These are phyloP conservation scores for Pichia sp. DNA, from an alignment of 1,139 yeast species.

Conservation along the genomic window DNA sequence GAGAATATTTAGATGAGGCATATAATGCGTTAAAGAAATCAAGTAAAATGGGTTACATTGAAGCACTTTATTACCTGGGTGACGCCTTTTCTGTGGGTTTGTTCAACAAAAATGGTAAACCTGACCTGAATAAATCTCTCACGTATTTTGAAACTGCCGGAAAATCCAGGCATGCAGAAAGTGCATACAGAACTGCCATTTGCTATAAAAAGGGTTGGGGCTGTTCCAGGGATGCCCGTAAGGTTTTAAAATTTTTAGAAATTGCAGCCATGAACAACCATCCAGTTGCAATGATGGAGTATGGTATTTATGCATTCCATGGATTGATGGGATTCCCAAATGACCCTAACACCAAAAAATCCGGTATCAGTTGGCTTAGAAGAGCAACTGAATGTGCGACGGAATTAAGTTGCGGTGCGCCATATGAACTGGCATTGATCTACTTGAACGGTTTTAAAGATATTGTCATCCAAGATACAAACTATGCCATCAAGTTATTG, in stretches of 20 bases:
- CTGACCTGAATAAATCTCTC: conserved; percentile 76
- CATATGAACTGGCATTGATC: conserved; percentile 83
- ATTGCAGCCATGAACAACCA: conserved; percentile 89
- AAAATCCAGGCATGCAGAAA: conserved; percentile 85
- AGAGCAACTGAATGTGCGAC: conserved; percentile 81
- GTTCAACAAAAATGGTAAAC: conserved; percentile 45
- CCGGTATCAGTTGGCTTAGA: conserved; percentile 89
- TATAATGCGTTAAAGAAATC: conserved; percentile 59
- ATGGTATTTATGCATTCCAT: conserved; percentile 80
- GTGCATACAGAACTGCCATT: conserved; percentile 84
- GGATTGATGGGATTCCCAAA: conserved; percentile 75
- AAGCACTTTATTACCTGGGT: conserved; percentile 84
- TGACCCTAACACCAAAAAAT: conserved; percentile 62
- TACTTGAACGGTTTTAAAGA: conserved; percentile 81
- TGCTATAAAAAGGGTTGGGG: conserved; percentile 95
- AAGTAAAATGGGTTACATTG: conserved; percentile 74
- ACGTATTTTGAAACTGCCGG: conserved; percentile 79
- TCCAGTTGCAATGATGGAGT: conserved; percentile 90
- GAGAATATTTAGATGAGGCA: conserved; percentile 69
- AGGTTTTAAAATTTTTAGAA: conserved; percentile 75
- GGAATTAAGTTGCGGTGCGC: conserved; percentile 84
- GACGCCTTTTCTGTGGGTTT: conserved; percentile 87
- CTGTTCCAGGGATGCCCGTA: conserved; percentile 78
- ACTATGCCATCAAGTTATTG: conserved; percentile 80
- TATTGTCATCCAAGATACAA: conserved; percentile 73